phyloP scores from a whole-genome alignment of 2,329 filamentous ascomycete species.

The Alternaria brassicae region DNA sequence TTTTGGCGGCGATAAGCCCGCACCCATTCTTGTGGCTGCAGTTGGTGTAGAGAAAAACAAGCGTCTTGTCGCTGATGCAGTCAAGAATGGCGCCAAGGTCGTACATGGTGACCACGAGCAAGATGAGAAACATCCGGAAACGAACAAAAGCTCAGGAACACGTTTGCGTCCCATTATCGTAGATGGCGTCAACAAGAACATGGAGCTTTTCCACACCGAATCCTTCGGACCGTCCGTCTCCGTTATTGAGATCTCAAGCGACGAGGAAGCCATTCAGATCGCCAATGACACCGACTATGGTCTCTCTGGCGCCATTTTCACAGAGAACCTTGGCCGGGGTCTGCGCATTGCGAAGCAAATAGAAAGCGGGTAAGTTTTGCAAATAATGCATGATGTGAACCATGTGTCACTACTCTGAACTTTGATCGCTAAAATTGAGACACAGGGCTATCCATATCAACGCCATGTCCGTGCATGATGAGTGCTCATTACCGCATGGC shows the following conservation, averaged over 20 bases:
- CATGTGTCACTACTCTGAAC: not conserved
- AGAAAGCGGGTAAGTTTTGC: conserved; percentile 62
- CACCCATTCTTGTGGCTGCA: conserved; percentile 54
- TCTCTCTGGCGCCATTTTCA: conserved; percentile 74
- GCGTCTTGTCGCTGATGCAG: conserved; percentile 62
- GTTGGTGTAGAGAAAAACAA: conserved; percentile 62
- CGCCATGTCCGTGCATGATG: conserved; percentile 60
- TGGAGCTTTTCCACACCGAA: conserved; percentile 79
- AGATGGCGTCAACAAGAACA: conserved; percentile 69
- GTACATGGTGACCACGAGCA: conserved; percentile 57
- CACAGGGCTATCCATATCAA: conserved; percentile 59
- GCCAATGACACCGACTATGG: conserved; percentile 87
- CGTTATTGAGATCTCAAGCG: conserved; percentile 68
- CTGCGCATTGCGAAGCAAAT: conserved; percentile 55
- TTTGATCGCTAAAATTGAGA: not conserved
- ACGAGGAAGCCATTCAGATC: conserved; percentile 74
- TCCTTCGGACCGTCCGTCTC: conserved; percentile 79
- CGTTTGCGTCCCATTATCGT: conserved; percentile 71
- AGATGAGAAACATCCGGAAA: conserved; percentile 46
- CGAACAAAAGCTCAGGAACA: conserved; percentile 52
- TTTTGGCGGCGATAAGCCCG: conserved; percentile 55
- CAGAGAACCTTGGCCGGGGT: conserved; percentile 64
- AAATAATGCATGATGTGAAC: not conserved
- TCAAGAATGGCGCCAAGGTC: conserved; percentile 65
- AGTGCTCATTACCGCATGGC: conserved; percentile 57